Base-by-base conservation (phyloP, 768 basidiomycete genomes). In the Trametes cubensis region DNA sequence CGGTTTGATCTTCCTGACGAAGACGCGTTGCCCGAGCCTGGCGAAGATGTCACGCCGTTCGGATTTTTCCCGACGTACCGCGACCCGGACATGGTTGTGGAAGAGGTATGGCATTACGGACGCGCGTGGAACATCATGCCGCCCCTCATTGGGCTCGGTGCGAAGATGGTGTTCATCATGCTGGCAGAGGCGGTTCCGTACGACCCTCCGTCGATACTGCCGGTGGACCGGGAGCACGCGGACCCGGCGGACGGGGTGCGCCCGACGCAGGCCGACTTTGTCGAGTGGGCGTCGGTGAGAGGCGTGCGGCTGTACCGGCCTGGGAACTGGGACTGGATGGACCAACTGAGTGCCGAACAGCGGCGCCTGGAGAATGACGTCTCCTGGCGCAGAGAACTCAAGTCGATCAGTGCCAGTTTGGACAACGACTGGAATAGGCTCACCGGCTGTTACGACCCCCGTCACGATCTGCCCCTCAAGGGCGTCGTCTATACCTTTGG, bases 111-210 rank as follows among this genome's bases (percentile, higher is more conserved):
- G 21, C 73, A 73, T 59, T 73, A 54, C 56, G 62, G 47, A 28
- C 55, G 68, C 15, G 28, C 44, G n/a, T 49, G 74, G 52, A 50
- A 52, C 48, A 62, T 77, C 51, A 57, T 66, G 49, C 48, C 71
- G 0, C 87, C 88, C 0, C 80, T 84, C 8, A 76, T 82, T 18
- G 75, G 85, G 25, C 67, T 78, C 34, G 82, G 88, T 0, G 89
- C 89, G 0, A 86, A 83, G 41, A 78, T 89, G 10, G 70, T 89
- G 38, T 90, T 83, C 74, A 80, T 88, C 49, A 77, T 85, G 11
- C 81, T 85, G 20, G 76, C 82, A 26, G 87, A 90, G 63, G 66
- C 80, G 0, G 77, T 88, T 62, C 65, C 73, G 7, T 62, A 64
- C 47, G 52, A 59, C 18, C 47, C 62, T 11, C 60, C 84, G 2